A percentile compares a stretch with the other conserved stretches of the same genome.
Evolutionary conservation across 2,329 filamentous ascomycete species (phyloP).

Genomic region (Xylaria sp.): DNA sequence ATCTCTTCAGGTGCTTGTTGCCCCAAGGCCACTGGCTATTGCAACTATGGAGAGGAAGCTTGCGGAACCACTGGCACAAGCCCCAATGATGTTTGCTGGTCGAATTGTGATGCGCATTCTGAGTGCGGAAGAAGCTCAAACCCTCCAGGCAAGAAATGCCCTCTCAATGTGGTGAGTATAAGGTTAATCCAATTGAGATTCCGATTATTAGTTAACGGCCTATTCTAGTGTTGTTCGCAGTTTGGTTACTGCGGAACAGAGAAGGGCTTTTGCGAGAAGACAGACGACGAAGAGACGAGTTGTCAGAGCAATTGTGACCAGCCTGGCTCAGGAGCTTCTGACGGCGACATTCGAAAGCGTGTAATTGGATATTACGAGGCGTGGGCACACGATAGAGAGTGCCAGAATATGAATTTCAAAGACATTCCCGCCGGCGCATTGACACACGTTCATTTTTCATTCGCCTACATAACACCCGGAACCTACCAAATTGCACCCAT

Average conservation of each 20-base stretch:
- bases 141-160: too few species aligned
- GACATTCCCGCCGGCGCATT: constrained; percentile 56
- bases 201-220: too few species aligned
- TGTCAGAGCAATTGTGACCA: constrained; percentile 47
- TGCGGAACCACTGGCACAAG: too few species aligned
- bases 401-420: constrained; percentile 28
- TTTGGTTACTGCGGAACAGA: constrained; percentile 51
- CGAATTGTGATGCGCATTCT: too few species aligned
- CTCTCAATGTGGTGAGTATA: background rate
- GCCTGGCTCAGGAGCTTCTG: constrained; percentile 18
- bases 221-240: constrained; percentile 44
- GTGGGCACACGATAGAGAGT: constrained; percentile 36
- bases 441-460: constrained; percentile 50
- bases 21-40: too few species aligned
- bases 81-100: too few species aligned
- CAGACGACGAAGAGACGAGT: background rate
- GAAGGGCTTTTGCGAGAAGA: constrained; percentile 40
- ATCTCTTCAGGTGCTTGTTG: too few species aligned
- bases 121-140: too few species aligned
- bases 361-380: constrained; percentile 52
- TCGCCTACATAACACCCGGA: constrained; percentile 50
- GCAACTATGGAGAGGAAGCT: too few species aligned
- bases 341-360: constrained; percentile 35
- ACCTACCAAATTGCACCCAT: constrained; percentile 44
- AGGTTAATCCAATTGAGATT: too few species aligned